phyloP scores from a whole-genome alignment of 2,329 filamentous ascomycete species.

The Didymella exigua region DNA sequence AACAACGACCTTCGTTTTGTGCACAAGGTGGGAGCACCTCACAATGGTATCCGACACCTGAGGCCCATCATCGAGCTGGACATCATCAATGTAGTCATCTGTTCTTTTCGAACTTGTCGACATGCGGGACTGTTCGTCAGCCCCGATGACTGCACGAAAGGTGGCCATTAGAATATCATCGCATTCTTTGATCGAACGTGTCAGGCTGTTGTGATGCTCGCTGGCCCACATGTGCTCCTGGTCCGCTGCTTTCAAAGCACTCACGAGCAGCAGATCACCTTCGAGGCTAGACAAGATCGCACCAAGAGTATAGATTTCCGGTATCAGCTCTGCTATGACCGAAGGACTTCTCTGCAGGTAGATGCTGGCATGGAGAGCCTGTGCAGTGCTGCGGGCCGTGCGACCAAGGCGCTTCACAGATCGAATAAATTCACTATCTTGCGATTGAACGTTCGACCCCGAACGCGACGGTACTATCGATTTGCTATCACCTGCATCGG shows the following conservation, averaged over 20 bases:
- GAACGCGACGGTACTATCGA: not conserved
- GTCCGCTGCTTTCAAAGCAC: too few species aligned
- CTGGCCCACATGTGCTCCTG: constrained; percentile 1
- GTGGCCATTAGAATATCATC: not conserved
- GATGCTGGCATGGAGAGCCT: not conserved
- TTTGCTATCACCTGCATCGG: not conserved
- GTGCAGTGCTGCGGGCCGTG: not conserved
- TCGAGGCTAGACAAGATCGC: not conserved
- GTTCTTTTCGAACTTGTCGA: not conserved
- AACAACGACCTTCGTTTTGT: not conserved
- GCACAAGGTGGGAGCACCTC: not conserved
- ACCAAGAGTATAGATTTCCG: not conserved
- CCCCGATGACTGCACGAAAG: not conserved
- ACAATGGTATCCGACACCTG: not conserved
- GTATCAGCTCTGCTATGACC: not conserved
- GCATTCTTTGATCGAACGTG: not conserved
- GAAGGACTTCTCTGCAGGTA: not conserved
- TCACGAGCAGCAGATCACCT: not conserved
- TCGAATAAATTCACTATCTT: not conserved
- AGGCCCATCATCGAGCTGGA: not conserved
- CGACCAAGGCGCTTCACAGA: not conserved
- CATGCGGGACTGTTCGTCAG: not conserved
- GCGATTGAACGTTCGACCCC: not conserved
- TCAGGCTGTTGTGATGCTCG: not conserved
- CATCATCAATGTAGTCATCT: not conserved